A percentile compares a stretch with the other conserved stretches of the same genome.
These are phyloP conservation scores for Fusarium sarcochroum DNA, from an alignment of 2,329 filamentous ascomycete species.

Conservation along the genomic window DNA sequence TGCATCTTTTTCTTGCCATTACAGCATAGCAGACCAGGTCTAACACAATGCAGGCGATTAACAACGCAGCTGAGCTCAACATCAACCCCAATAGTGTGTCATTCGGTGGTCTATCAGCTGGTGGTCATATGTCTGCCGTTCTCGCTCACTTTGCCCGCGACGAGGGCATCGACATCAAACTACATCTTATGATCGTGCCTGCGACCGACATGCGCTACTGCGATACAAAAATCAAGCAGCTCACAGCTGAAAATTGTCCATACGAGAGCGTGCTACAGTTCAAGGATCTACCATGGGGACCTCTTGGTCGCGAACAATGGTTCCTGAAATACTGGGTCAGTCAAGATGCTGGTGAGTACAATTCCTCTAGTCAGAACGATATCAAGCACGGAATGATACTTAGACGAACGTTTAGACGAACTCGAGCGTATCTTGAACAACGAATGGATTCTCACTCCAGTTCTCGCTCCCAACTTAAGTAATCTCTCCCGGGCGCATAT, in stretches of 20 bases:
- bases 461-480: background rate
- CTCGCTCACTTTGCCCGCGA: background rate
- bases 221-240: background rate
- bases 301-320: slow-evolving; percentile 1
- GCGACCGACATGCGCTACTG: slow-evolving; percentile 17
- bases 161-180: background rate
- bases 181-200: slow-evolving; percentile 11
- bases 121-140: slow-evolving; percentile 13
- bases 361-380: too few species aligned
- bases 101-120: slow-evolving; percentile 5
- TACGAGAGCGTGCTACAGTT: background rate
- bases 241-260: background rate
- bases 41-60: background rate
- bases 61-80: background rate
- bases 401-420: background rate
- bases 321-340: slow-evolving; percentile 2
- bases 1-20: fast-evolving
- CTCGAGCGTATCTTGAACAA: background rate
- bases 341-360: background rate
- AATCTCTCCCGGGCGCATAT: background rate
- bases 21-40: background rate
- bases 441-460: slow-evolving; percentile 6
- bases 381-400: fast-evolving
- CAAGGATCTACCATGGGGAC: background rate
- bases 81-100: background rate